Evolutionary conservation across 2,329 filamentous ascomycete species (phyloP), one percentile per base, ranked within the genome.

Genomic region (Fonsecaea pugnacius): DNA sequence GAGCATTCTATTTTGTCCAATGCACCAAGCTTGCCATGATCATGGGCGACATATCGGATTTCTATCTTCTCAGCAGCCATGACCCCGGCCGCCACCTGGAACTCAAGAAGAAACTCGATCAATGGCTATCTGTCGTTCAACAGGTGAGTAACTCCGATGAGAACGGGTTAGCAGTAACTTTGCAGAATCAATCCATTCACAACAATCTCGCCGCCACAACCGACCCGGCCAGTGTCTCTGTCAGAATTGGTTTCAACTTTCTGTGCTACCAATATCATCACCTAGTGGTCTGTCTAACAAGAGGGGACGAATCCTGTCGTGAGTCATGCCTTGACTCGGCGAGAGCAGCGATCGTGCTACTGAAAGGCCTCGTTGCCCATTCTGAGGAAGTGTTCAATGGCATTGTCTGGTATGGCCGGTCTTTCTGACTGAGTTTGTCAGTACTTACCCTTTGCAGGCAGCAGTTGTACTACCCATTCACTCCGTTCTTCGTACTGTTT

Each of bases 401-500:
- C 16, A 59, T 52, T 40, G 33, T 59, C 35, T 59, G 57, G 57
- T 59, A 51, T 24, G 8, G 14, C 21, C 16, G 30, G 12, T 9
- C 6, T 38, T 32, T 16, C 8, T 33, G 14, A 16, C 30, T 6
- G 18, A 36, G n/a, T 21, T 18, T 27, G 35, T n/a, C 7, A 5
- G 38, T 33, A 12, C 21, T 60, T 16, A 60, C 58, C 14, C 5
- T 33, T 4, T 16, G n/a, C 32, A 54, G 58, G 58, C 58, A 60
- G 16, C 58, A 60, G 27, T 35, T 59, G 6, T 59, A 59, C 14
- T 52, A n/a, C 27, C 58, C 58, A 6, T 60, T 60, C 36, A 60
- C 58, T 43, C 58, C 50, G 18, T 53, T 60, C 58, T 60, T 60
- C 33, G 50, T 60, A 7, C 58, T 60, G 3, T 60, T 60, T 27